Evolutionary conservation across 306 rosid species (phyloP).

Genomic region (Acacia crassicarpa): DNA sequence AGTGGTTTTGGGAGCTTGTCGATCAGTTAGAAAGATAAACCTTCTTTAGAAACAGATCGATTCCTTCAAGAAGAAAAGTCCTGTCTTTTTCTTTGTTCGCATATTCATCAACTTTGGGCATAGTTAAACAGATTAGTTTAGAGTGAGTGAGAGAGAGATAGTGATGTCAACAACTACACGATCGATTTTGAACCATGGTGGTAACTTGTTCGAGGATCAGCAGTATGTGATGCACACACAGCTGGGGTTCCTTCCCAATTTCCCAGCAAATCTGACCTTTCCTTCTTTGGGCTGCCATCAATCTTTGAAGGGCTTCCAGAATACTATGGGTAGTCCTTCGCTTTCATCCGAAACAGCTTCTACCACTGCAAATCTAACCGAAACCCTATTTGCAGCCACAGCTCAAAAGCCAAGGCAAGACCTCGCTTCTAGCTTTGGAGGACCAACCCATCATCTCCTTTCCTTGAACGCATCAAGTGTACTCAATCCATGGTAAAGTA

Average conservation of each 20-base stretch:
- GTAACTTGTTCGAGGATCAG: conserved; percentile 52
- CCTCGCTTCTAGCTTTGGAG: conserved; percentile 45
- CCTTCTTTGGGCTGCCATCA: conserved; percentile 60
- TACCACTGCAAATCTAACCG: conserved; percentile 44
- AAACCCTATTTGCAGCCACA: conserved; percentile 66
- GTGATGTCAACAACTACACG: conserved; percentile 56
- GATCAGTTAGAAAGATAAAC: not conserved
- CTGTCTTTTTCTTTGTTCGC: not conserved
- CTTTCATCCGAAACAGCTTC: conserved; percentile 42
- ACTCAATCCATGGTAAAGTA: conserved; percentile 69
- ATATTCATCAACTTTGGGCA: not conserved
- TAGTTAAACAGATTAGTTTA: not conserved
- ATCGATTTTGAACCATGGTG: conserved; percentile 46
- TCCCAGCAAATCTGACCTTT: conserved; percentile 54
- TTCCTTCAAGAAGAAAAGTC: not conserved
- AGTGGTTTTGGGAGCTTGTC: conserved; percentile 17
- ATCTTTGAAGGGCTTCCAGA: conserved; percentile 50
- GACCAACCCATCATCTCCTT: conserved; percentile 63
- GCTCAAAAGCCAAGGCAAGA: conserved; percentile 47
- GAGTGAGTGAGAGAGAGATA: not conserved
- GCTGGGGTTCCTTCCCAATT: conserved; percentile 68
- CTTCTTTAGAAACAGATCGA: not conserved
- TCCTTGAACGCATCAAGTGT: conserved; percentile 75
- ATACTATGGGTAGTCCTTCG: conserved; percentile 45
- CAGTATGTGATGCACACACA: conserved; percentile 49